Percentiles rank a stretch among this genome's conserved stretches.
Evolutionary conservation across 257 asterid genomes (phyloP).

Genomic region (Solanum boliviense): DNA sequence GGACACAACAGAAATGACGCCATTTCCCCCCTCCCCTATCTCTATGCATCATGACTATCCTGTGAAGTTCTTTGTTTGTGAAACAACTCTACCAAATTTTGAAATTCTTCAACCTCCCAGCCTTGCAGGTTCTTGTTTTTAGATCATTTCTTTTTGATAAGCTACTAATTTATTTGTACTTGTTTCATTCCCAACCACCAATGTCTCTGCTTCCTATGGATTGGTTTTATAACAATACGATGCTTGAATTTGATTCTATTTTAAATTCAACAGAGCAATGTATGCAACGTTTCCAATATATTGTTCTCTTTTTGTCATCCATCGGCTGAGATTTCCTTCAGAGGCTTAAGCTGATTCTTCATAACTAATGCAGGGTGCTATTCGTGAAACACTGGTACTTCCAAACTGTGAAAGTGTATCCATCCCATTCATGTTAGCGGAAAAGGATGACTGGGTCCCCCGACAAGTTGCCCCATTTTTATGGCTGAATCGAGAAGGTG

Average conservation of each 20-base stretch:
- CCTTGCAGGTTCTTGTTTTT: not conserved
- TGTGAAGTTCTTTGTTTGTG: not conserved
- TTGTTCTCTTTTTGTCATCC: not conserved
- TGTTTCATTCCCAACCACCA: not conserved
- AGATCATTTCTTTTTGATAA: not conserved
- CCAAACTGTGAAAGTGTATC: conserved; percentile 67
- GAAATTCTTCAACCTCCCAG: not conserved
- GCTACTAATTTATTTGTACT: not conserved
- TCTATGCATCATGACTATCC: not conserved
- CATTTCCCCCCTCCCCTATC: not conserved
- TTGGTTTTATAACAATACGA: not conserved
- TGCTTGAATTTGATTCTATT: not conserved
- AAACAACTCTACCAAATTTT: not conserved
- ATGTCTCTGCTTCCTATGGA: not conserved
- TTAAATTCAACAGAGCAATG: not conserved
- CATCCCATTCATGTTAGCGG: conserved; percentile 84
- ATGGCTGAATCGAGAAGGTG: conserved; percentile 60
- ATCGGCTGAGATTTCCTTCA: not conserved
- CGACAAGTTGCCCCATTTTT: conserved; percentile 67
- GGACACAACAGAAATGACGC: not conserved
- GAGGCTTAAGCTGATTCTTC: not conserved
- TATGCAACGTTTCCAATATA: not conserved
- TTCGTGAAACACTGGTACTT: conserved; percentile 81
- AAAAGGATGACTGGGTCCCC: conserved; percentile 89
- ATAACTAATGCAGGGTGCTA: conserved; percentile 49